Evolutionary conservation across 306 rosid genomes (phyloP).

Genomic region (Fagus crenata): DNA sequence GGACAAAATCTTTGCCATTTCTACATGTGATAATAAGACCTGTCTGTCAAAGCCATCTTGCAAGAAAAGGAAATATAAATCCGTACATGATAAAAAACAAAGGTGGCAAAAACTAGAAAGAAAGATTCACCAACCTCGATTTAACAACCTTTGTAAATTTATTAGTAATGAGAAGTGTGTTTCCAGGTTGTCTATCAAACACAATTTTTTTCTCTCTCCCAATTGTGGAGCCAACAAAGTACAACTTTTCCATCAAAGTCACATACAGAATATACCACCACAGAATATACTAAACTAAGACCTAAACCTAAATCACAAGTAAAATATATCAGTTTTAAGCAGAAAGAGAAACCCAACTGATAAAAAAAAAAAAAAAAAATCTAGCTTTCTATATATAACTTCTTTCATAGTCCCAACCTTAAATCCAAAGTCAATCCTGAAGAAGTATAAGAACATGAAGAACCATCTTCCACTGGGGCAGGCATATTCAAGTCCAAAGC

Average conservation of each 20-base stretch:
- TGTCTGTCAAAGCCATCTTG: background rate
- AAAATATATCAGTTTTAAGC: background rate
- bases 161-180: background rate
- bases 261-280: constrained; percentile 3
- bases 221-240: constrained; percentile 7
- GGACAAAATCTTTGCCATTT: background rate
- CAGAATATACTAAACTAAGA: background rate
- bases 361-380: constrained; percentile 4
- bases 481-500: constrained; percentile 62
- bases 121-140: background rate
- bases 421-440: constrained; percentile 55
- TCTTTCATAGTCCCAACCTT: constrained; percentile 56
- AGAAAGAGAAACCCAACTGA: background rate
- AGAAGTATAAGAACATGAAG: constrained; percentile 29
- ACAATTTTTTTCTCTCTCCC: constrained; percentile 3
- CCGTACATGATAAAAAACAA: background rate
- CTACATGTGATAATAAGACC: background rate
- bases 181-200: background rate
- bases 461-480: constrained; percentile 34
- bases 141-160: constrained; percentile 1
- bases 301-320: too few species aligned
- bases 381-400: too few species aligned
- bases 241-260: background rate
- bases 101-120: background rate
- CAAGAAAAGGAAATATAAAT: background rate